Evolutionary conservation across 1,284 basidiomycete genomes (phyloP).

Genomic region (Ganoderma lucidum): DNA sequence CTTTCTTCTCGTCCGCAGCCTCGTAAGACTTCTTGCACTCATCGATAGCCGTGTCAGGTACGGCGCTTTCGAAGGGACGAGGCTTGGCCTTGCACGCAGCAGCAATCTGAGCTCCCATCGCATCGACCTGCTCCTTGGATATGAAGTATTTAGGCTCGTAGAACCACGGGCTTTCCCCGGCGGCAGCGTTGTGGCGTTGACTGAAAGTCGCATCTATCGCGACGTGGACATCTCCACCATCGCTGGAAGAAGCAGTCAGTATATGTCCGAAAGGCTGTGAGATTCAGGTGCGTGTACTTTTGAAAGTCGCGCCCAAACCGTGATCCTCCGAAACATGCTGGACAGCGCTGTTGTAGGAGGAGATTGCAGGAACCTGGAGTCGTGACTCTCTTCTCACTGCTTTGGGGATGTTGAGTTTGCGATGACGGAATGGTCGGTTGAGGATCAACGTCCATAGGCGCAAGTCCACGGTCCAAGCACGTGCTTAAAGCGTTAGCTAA

Average conservation of each 20-base stretch:
- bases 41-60: constrained; percentile 44
- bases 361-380: too few species aligned
- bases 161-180: constrained; percentile 9
- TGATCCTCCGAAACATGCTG: constrained; percentile 44
- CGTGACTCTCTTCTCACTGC: too few species aligned
- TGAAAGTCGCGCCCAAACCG: constrained; percentile 32
- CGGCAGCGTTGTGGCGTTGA: constrained; percentile 5
- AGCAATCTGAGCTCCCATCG: constrained; percentile 36
- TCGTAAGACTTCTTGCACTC: constrained; percentile 43
- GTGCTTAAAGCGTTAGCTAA: too few species aligned
- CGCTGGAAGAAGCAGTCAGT: background rate
- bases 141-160: constrained; percentile 35
- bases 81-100: constrained; percentile 31
- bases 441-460: too few species aligned
- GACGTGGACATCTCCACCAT: constrained; percentile 5
- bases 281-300: background rate
- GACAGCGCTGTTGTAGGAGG: constrained; percentile 39
- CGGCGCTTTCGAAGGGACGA: constrained; percentile 18
- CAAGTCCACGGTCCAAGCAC: too few species aligned
- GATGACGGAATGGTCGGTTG: too few species aligned
- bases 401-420: too few species aligned
- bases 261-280: too few species aligned
- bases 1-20: constrained; percentile 46
- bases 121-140: constrained; percentile 40
- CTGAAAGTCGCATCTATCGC: constrained; percentile 9